These are phyloP conservation scores for Hygrocybe punicea DNA, from an alignment of 768 basidiomycete species.

Conservation along the genomic window DNA sequence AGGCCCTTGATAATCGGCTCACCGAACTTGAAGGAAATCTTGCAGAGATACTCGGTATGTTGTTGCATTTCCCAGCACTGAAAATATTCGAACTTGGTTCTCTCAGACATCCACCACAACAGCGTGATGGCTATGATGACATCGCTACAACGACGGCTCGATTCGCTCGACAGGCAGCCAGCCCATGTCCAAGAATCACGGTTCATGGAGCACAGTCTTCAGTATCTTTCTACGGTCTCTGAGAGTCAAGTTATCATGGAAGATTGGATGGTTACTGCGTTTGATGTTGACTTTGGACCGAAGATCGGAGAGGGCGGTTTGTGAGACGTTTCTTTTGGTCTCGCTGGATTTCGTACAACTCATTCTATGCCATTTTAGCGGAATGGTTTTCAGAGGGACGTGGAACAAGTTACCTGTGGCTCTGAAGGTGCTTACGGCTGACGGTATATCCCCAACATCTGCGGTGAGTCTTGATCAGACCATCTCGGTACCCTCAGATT, in stretches of 20 bases:
- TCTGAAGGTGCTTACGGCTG: constrained; percentile 20
- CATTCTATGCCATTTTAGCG: constrained; percentile 6
- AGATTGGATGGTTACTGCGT: constrained; percentile 18
- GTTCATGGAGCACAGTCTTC: constrained; percentile 17
- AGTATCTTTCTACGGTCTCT: constrained; percentile 13
- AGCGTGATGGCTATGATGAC: constrained; percentile 19
- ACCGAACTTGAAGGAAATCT: background rate
- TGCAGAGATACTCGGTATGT: background rate
- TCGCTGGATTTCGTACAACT: background rate
- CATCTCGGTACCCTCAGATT: background rate
- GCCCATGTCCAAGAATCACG: constrained; percentile 6
- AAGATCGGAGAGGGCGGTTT: constrained; percentile 27
- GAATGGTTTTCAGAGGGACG: constrained; percentile 17
- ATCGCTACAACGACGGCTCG: constrained; percentile 12
- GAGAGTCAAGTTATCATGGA: constrained; percentile 8
- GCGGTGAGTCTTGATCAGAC: constrained; percentile 4
- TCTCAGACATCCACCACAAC: constrained; percentile 5
- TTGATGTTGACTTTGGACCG: constrained; percentile 24
- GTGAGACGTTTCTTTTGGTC: constrained; percentile 2
- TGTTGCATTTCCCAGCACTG: background rate
- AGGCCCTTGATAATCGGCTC: background rate
- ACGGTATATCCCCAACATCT: constrained; percentile 8
- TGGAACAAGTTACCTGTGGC: constrained; percentile 24
- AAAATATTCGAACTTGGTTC: background rate
- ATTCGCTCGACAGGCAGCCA: constrained; percentile 7